Conservation (phyloP, 179 eudicot species). For the Silene noctiflora region DNA sequence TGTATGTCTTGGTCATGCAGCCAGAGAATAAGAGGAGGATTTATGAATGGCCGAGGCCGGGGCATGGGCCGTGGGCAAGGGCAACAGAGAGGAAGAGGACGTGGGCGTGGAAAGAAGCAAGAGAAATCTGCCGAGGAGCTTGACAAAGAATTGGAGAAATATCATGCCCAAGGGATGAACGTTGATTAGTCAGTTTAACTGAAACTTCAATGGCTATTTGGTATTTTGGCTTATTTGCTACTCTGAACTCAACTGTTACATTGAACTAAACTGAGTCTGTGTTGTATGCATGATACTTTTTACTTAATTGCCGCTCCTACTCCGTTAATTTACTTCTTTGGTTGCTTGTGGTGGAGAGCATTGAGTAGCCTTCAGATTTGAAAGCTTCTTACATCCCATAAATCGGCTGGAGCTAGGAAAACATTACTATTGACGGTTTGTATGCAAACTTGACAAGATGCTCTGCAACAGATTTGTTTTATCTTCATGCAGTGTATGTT, state of each 20-base stretch:
- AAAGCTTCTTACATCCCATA: neutral
- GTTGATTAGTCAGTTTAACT: conserved; percentile 10
- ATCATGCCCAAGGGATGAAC: conserved; percentile 86
- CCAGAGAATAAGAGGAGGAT: conserved; percentile 52
- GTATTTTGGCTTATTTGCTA: neutral
- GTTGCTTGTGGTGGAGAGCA: neutral
- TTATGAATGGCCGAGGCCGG: conserved; percentile 30
- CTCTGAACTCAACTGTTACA: neutral
- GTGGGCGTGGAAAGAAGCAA: conserved; percentile 45
- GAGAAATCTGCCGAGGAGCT: conserved; percentile 77
- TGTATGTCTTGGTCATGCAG: conserved; percentile 30
- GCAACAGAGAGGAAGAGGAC: conserved; percentile 17
- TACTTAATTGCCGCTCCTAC: neutral
- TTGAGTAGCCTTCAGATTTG: neutral
- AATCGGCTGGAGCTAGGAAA: no score
- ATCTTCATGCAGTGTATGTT: no score
- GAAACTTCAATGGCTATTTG: neutral
- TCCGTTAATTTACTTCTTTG: neutral
- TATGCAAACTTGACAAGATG: no score
- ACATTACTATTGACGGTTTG: no score
- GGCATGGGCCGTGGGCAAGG: conserved; percentile 20
- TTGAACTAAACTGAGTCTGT: neutral
- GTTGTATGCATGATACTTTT: neutral
- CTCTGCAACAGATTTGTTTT: no score
- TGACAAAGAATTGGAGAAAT: conserved; percentile 82